Base-by-base conservation (phyloP, 768 basidiomycete species). In the Sutorius australiensis region DNA sequence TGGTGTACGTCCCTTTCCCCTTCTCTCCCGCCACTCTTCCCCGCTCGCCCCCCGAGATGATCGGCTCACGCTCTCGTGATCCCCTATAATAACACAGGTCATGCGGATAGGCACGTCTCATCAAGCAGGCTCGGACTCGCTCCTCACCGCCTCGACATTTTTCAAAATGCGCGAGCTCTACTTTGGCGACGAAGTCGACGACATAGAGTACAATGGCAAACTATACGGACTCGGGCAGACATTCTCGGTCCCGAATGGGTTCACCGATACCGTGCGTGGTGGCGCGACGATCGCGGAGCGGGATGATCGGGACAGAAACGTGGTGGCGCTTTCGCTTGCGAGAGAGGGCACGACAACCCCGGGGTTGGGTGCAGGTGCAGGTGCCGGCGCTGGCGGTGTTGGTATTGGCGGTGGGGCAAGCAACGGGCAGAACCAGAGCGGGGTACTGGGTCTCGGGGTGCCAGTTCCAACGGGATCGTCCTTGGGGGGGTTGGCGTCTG, bases 61-160 rank as follows among this genome's bases (percentile, higher is more conserved):
- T 17, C 36, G 36, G 36, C 36, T 37, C 36, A 37, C 17, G 36
- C n/a, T 37, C 17, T 37, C 17, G 2, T 10, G 14, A 37, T 37
- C 9, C 16, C 8, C 14, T 16, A 36, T 7, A 10, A 17, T 24
- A 37, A 37, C 16, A 37, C 8, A 31, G 94, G 87, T 97, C 28
- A 77, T 86, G 72, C 83, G 95, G 40, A 90, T 93, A 69, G 93
- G 92, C 6, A 80, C 84, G 19, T 90, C 92, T 50, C 94, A 97
- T 71, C 95, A 97, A 74, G 94, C 95, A 10, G 95, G 97, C 13
- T 95, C 92, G n/a, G 97, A 98, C 67, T 92, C 90, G 13, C 84
- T 98, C 38, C 80, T 99, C 42, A 98, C 95, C 7, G 84, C 93
- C 3, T 84, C 87, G 2, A 92, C 92, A 0, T 98, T 98, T 74